Conservation (phyloP, 2,329 filamentous ascomycete species). For the Aspergillus latus region DNA sequence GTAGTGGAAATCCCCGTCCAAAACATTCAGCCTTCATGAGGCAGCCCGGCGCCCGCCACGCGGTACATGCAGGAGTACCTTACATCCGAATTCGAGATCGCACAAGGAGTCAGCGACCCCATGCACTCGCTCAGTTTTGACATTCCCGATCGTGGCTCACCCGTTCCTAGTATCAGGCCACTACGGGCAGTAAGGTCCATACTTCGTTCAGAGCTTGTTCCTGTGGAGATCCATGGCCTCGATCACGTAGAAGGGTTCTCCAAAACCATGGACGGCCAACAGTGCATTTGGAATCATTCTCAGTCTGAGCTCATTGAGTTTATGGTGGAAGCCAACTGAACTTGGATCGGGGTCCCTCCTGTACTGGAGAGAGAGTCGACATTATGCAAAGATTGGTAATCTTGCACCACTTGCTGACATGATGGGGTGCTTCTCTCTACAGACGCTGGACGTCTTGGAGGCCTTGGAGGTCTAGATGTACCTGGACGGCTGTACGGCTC, state of each 20-base stretch:
- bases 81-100: slow-evolving; percentile 15
- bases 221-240: background rate
- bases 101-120: background rate
- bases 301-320: background rate
- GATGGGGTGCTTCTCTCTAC: slow-evolving; percentile 16
- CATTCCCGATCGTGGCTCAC: background rate
- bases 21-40: background rate
- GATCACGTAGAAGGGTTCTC: background rate
- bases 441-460: background rate
- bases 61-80: slow-evolving; percentile 20
- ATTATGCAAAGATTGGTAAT: slow-evolving; percentile 4
- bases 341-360: background rate
- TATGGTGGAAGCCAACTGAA: background rate
- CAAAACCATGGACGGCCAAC: background rate
- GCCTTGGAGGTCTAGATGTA: background rate
- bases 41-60: slow-evolving; percentile 8
- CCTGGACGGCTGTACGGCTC: background rate
- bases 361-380: background rate
- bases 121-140: background rate
- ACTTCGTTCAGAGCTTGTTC: background rate
- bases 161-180: background rate
- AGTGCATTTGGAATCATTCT: background rate
- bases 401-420: slow-evolving; percentile 15
- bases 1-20: slow-evolving; percentile 19
- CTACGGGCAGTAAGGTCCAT: background rate